phyloP scores from a whole-genome alignment of 2,329 filamentous ascomycete species.

The Ophiostoma australiae region DNA sequence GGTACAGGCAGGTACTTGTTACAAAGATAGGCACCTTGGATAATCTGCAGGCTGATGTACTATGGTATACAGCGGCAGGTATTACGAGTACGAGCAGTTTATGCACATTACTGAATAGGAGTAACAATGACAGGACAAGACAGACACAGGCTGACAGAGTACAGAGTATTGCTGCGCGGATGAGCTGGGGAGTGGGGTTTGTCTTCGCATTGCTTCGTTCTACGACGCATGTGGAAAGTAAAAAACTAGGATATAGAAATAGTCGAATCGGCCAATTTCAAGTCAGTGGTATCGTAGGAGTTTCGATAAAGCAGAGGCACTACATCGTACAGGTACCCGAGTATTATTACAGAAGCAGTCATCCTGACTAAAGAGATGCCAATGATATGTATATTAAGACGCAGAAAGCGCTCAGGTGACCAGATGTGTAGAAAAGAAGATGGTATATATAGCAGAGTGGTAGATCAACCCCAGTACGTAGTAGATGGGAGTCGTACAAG shows the following conservation, averaged over 20 bases:
- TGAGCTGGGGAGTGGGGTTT: background rate
- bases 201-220: background rate
- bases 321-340: background rate
- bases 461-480: background rate
- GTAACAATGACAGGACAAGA: background rate
- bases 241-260: constrained; percentile 3
- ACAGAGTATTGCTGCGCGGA: background rate
- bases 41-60: background rate
- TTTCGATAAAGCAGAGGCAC: background rate
- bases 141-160: background rate
- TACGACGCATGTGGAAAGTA: background rate
- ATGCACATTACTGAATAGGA: background rate
- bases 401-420: background rate
- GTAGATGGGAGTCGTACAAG: background rate
- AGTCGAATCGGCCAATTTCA: background rate
- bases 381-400: background rate
- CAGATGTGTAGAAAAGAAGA: background rate
- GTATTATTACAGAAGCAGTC: background rate
- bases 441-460: background rate
- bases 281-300: background rate
- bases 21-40: background rate
- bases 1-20: too few species aligned
- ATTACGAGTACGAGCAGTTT: background rate
- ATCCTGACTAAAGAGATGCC: background rate
- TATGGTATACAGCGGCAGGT: background rate